Evolutionary conservation across 345 rosid species (phyloP).

Genomic region (Geranium rotundifolium): DNA sequence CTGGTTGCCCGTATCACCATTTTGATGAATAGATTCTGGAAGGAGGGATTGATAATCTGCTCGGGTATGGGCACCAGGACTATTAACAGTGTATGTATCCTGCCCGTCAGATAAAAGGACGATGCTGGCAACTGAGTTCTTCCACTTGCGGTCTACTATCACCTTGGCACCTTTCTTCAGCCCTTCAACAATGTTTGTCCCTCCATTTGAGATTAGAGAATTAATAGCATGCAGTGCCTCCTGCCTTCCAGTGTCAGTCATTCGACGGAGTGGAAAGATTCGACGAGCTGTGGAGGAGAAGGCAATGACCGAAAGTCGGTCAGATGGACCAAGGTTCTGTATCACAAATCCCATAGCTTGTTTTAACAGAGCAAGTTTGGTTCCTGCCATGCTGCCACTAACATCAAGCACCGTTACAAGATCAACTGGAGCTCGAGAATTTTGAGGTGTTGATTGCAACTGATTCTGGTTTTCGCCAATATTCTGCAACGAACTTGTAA

Average conservation of each 20-base stretch:
- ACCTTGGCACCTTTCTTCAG: slow-evolving; percentile 81
- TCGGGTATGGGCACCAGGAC: slow-evolving; percentile 27
- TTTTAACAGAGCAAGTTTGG: slow-evolving; percentile 83
- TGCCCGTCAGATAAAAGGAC: slow-evolving; percentile 87
- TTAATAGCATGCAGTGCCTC: slow-evolving; percentile 80
- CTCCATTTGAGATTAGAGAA: slow-evolving; percentile 70
- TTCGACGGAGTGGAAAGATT: slow-evolving; percentile 68
- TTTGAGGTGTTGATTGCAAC: slow-evolving; percentile 11
- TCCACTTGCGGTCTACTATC: slow-evolving; percentile 59
- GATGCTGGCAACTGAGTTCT: slow-evolving; percentile 77
- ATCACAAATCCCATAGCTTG: slow-evolving; percentile 98
- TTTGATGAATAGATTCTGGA: slow-evolving; percentile 30
- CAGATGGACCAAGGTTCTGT: slow-evolving; percentile 84
- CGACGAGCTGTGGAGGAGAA: slow-evolving; percentile 90
- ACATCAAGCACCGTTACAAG: slow-evolving; percentile 93
- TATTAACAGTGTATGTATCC: slow-evolving; percentile 66
- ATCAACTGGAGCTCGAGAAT: slow-evolving; percentile 78
- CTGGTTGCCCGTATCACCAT: slow-evolving; percentile 31
- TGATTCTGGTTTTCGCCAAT: slow-evolving; percentile 10
- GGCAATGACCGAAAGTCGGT: slow-evolving; percentile 84
- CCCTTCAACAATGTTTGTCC: slow-evolving; percentile 92
- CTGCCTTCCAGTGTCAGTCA: slow-evolving; percentile 72
- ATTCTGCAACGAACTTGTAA: slow-evolving; percentile 22
- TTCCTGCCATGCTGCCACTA: slow-evolving; percentile 98
- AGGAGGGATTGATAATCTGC: slow-evolving; percentile 48